phyloP scores from a whole-genome alignment of 208 protist species.

The Porcisia deanei region DNA sequence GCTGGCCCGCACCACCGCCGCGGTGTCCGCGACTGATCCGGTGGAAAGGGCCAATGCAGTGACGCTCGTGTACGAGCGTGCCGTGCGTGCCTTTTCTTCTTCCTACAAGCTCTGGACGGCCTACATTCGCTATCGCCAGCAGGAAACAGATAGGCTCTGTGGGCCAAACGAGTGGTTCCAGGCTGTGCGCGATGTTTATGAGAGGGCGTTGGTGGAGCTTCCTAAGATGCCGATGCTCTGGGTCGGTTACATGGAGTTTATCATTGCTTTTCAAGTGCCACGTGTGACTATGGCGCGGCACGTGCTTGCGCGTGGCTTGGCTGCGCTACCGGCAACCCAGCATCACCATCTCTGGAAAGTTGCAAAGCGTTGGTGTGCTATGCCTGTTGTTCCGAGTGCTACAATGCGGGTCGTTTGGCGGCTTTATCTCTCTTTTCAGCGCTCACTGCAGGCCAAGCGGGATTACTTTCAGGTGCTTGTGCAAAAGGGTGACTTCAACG shows the following conservation, averaged over 20 bases:
- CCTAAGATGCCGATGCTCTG: conserved; percentile 82
- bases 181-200: conserved; percentile 62
- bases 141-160: conserved; percentile 46
- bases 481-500: conserved; percentile 42
- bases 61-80: conserved; percentile 74
- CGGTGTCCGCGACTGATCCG: conserved; percentile 17
- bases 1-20: conserved; percentile 34
- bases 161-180: conserved; percentile 73
- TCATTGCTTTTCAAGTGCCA: conserved; percentile 39
- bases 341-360: conserved; percentile 77
- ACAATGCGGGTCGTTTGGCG: conserved; percentile 66
- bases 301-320: conserved; percentile 45
- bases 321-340: conserved; percentile 71
- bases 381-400: conserved; percentile 40
- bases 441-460: conserved; percentile 39
- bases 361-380: conserved; percentile 48
- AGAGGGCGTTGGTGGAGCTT: conserved; percentile 67
- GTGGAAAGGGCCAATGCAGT: conserved; percentile 60
- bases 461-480: conserved; percentile 72
- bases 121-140: conserved; percentile 65
- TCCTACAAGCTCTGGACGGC: conserved; percentile 86
- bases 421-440: conserved; percentile 60
- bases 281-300: conserved; percentile 73
- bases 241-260: conserved; percentile 71
- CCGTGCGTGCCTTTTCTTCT: conserved; percentile 58